Evolutionary conservation across 805 yeast species (phyloP), one percentile per base, ranked within the genome.

Genomic region (Candida maesae): DNA sequence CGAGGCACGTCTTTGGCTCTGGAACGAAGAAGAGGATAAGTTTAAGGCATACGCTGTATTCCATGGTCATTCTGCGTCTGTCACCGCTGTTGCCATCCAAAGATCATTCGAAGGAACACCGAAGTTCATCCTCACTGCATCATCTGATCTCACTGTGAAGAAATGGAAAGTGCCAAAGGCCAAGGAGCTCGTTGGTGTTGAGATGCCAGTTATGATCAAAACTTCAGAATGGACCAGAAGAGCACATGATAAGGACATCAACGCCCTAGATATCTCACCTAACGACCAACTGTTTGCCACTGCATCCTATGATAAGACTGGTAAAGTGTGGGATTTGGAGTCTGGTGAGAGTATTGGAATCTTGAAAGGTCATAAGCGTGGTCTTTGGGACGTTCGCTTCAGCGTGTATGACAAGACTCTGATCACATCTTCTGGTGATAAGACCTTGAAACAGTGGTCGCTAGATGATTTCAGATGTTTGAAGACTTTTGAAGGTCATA

Each of bases 181-280:
- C 28, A 73, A 78, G 52, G 74, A 79, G 53, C 46, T 38, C 26
- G 38, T 38, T n/a, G n/a, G n/a, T n/a, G n/a, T n/a, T 12, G 50
- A 54, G 15, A 51, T 52, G 5, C 53, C 65, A 4, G 51, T 58
- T 13, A 41, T 56, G 4, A 71, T 85, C 6, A 78, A 73, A 52
- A 67, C 71, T 2, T 84, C 96, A 2, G 88, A 81, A 40, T 93
- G 83, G 62, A 93, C 99, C 0, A 79, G 96, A 69, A 79, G 90
- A 56, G 98, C 97, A 2, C 99, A 93, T 61, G 98, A 93, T 41
- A 93, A 91, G 61, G 96, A 93, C 62, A 93, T 93, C 45, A 95
- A 93, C 56, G 76, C 91, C 2, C 66, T 93, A 39, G 96, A 89
- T 49, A 70, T 93, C 4, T 74, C 97, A n/a, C 95, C 96, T 14